Evolutionary conservation across 2,329 filamentous ascomycete genomes (phyloP).

Genomic region (Talaromyces atroroseus): DNA sequence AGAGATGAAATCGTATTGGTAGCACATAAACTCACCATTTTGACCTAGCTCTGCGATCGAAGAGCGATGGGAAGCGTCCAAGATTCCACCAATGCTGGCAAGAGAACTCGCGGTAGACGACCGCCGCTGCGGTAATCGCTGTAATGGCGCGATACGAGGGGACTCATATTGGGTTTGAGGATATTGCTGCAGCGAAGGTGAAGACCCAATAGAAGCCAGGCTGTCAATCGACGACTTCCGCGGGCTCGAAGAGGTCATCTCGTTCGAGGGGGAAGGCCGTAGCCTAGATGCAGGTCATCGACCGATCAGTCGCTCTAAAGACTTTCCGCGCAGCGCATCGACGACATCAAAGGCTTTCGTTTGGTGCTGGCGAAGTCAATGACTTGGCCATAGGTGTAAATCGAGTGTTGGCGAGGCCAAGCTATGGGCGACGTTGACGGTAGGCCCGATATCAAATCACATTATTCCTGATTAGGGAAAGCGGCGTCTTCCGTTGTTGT

Average conservation of each 20-base stretch:
- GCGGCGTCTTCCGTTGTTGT: not conserved
- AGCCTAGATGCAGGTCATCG: slow-evolving; percentile 11
- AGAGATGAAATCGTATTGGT: not conserved
- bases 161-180: slow-evolving; percentile 33
- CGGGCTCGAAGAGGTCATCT: slow-evolving; percentile 58
- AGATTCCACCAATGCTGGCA: slow-evolving; percentile 75
- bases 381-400: not conserved
- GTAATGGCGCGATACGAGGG: slow-evolving; percentile 27
- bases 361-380: not conserved
- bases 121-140: slow-evolving; percentile 49
- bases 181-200: slow-evolving; percentile 48
- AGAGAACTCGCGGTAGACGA: slow-evolving; percentile 84
- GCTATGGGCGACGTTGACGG: slow-evolving; percentile 11
- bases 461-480: slow-evolving; percentile 13
- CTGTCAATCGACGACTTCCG: slow-evolving; percentile 65
- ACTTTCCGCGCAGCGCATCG: not conserved
- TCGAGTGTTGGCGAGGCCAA: not conserved
- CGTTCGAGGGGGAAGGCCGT: slow-evolving; percentile 23
- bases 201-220: slow-evolving; percentile 51
- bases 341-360: not conserved
- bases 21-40: slow-evolving; percentile 57
- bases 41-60: slow-evolving; percentile 69
- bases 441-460: slow-evolving; percentile 4
- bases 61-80: slow-evolving; percentile 61
- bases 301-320: not conserved